Conservation (phyloP, 106 monocot genomes). For the Gastrodia elata region DNA sequence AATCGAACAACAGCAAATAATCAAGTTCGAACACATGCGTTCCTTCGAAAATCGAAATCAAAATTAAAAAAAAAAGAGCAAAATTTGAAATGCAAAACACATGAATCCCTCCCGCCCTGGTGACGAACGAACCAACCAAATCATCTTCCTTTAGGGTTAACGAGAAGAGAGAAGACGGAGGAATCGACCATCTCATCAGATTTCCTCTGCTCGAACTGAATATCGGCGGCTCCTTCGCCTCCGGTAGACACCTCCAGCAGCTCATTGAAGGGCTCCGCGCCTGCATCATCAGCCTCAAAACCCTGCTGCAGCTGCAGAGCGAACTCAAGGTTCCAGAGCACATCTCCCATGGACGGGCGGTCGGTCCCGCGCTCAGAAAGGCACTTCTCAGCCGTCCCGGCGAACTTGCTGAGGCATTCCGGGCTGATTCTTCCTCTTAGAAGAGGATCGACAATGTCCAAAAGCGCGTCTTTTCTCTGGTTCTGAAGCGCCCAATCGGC, state of each 20-base stretch:
- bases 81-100: too few species aligned
- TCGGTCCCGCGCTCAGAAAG: conserved; percentile 49
- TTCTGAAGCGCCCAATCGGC: conserved; percentile 56
- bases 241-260: background rate
- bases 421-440: conserved; percentile 44
- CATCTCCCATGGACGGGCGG: conserved; percentile 75
- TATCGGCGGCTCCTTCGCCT: background rate
- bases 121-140: too few species aligned
- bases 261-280: background rate
- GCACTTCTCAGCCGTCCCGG: conserved; percentile 58
- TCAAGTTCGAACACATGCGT: too few species aligned
- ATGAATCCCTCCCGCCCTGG: too few species aligned
- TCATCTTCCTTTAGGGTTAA: conserved; percentile 8
- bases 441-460: conserved; percentile 37
- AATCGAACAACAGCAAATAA: too few species aligned
- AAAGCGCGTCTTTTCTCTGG: conserved; percentile 28
- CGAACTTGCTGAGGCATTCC: conserved; percentile 59
- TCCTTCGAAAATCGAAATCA: too few species aligned
- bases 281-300: conserved; percentile 13
- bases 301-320: conserved; percentile 41
- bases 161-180: conserved; percentile 8
- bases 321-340: conserved; percentile 80
- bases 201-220: background rate
- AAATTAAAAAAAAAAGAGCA: too few species aligned
- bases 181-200: background rate